These are phyloP conservation scores for Suillus brevipes DNA, from an alignment of 768 basidiomycete genomes.

Conservation along the genomic window DNA sequence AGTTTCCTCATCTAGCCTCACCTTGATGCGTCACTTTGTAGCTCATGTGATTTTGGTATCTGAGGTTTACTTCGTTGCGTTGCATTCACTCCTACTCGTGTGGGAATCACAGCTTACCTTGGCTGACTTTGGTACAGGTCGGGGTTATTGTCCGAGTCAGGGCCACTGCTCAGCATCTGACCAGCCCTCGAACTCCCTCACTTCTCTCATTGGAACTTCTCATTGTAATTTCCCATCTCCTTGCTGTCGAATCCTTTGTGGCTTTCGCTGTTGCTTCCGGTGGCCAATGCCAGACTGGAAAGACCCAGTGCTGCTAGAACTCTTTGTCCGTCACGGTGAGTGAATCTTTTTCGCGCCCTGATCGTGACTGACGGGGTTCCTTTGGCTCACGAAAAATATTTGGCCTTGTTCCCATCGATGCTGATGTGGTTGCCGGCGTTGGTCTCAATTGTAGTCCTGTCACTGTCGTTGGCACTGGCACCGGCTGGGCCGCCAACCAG, in stretches of 20 bases:
- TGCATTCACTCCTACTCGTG: not conserved
- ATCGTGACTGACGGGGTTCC: slow-evolving; percentile 11
- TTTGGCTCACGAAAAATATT: slow-evolving; percentile 10
- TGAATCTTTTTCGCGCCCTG: slow-evolving; percentile 13
- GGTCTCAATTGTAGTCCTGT: slow-evolving; percentile 27
- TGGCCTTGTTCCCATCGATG: slow-evolving; percentile 12
- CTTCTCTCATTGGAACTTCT: not conserved
- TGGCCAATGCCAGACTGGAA: slow-evolving; percentile 29
- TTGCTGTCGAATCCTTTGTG: slow-evolving; percentile 1
- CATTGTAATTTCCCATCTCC: slow-evolving; percentile 1
- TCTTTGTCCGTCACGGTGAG: not conserved
- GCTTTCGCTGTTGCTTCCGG: slow-evolving; percentile 1
- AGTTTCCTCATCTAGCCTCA: too few relatives aligned
- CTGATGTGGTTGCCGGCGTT: slow-evolving; percentile 20
- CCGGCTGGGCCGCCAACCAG: slow-evolving; percentile 20
- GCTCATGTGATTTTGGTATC: not conserved
- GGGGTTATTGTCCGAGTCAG: too few relatives aligned
- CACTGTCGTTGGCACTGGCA: slow-evolving; percentile 21
- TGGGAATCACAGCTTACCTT: not conserved
- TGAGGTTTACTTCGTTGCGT: not conserved
- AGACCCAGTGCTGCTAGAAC: slow-evolving; percentile 30
- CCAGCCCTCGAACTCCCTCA: not conserved
- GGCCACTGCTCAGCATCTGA: not conserved
- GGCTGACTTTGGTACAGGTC: too few relatives aligned
- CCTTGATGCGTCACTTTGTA: too few relatives aligned